Conservation (phyloP, 2,329 filamentous ascomycete species). For the Ceratocystiopsis minuta region DNA sequence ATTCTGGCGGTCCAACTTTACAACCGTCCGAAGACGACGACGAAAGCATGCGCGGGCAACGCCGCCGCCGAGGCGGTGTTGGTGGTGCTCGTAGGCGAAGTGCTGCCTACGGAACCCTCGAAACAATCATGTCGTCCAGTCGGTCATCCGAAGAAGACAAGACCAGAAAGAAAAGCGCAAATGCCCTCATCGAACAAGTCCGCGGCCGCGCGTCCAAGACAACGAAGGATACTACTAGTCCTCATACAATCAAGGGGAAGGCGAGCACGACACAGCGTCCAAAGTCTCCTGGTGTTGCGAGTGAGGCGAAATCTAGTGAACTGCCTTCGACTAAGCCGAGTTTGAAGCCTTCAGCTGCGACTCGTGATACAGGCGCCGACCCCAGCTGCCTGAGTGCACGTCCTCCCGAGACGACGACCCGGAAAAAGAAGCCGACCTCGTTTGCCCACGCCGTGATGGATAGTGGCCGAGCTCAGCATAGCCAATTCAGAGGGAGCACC, state of each 20-base stretch:
- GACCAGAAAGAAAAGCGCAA: conserved; percentile 39
- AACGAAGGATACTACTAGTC: no score
- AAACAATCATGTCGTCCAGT: conserved; percentile 50
- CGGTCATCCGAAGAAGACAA: conserved; percentile 45
- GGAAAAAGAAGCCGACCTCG: conserved; percentile 21
- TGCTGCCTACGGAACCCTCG: conserved; percentile 41
- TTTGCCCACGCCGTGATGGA: conserved; percentile 30
- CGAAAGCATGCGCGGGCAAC: conserved; percentile 18
- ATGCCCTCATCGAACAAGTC: conserved; percentile 35
- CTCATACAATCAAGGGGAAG: no score
- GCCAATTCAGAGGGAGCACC: no score
- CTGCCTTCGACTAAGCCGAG: no score
- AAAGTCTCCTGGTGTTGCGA: no score
- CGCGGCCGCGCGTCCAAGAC: conserved; percentile 25
- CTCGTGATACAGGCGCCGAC: no score
- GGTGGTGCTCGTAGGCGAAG: conserved; percentile 28
- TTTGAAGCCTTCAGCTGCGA: no score
- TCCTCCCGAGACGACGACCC: conserved; percentile 7
- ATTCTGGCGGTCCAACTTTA: conserved; percentile 31
- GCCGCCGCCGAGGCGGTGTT: conserved; percentile 22
- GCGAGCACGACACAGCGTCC: no score
- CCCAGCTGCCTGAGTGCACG: no score
- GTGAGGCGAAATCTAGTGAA: no score
- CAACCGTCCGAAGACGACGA: conserved; percentile 38
- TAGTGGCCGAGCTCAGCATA: conserved; percentile 14